A percentile compares a stretch with the other conserved stretches of the same genome.
Conservation (phyloP, 352 stramenopile genomes). For the Globisporangium okanoganense region DNA sequence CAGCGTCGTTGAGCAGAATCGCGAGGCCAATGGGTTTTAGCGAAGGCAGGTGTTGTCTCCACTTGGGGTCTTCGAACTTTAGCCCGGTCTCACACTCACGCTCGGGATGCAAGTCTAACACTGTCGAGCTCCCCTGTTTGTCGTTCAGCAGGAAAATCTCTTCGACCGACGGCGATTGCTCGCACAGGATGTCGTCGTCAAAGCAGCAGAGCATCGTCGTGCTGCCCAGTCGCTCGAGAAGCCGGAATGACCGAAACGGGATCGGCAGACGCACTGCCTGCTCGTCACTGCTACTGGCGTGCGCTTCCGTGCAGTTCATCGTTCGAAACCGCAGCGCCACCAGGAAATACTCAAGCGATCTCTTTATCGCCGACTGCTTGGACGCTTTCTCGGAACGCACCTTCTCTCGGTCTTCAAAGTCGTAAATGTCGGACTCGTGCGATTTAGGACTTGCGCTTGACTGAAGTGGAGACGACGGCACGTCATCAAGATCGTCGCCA, state of each 20-base stretch:
- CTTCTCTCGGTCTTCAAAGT: slow-evolving; percentile 82
- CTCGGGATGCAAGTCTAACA: slow-evolving; percentile 80
- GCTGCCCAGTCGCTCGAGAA: slow-evolving; percentile 77
- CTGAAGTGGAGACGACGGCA: slow-evolving; percentile 3
- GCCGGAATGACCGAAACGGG: slow-evolving; percentile 70
- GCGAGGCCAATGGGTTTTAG: slow-evolving; percentile 79
- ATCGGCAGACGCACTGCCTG: slow-evolving; percentile 35
- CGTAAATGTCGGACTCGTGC: slow-evolving; percentile 59
- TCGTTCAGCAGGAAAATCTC: slow-evolving; percentile 85
- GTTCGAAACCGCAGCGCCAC: slow-evolving; percentile 64
- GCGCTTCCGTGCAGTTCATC: slow-evolving; percentile 46
- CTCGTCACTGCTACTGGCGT: slow-evolving; percentile 27
- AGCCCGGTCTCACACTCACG: slow-evolving; percentile 66
- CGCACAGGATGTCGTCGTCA: slow-evolving; percentile 83
- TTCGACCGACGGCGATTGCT: slow-evolving; percentile 72
- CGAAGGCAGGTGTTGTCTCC: slow-evolving; percentile 68
- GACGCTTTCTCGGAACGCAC: slow-evolving; percentile 68
- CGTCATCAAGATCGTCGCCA: not conserved
- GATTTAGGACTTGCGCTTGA: not conserved
- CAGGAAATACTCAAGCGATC: slow-evolving; percentile 73
- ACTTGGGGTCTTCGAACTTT: slow-evolving; percentile 87
- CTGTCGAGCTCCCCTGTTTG: slow-evolving; percentile 52
- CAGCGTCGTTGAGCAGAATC: slow-evolving; percentile 78
- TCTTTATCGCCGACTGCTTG: slow-evolving; percentile 52
- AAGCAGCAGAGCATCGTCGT: slow-evolving; percentile 88